These are phyloP conservation scores for Albatrellus ellisii DNA, from an alignment of 768 basidiomycete genomes.

Conservation along the genomic window DNA sequence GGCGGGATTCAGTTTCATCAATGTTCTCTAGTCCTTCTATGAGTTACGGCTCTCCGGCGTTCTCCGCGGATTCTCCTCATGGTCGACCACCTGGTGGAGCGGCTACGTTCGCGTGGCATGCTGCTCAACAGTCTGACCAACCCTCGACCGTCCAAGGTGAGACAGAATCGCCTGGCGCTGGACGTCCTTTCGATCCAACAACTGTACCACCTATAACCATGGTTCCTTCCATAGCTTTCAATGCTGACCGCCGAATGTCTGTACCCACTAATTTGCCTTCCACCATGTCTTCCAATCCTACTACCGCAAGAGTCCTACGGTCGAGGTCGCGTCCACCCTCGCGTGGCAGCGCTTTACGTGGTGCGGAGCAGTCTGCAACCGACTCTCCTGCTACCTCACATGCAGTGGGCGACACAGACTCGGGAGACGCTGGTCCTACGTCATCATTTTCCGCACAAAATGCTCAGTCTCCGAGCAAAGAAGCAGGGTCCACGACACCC, in stretches of 20 bases:
- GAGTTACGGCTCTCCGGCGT: conserved; percentile 37
- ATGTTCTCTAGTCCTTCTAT: conserved; percentile 51
- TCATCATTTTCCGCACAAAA: conserved; percentile 20
- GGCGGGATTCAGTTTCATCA: conserved; percentile 65
- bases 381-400: conserved; percentile 19
- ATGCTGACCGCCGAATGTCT: conserved; percentile 65
- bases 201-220: conserved; percentile 22
- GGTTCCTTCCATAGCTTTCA: conserved; percentile 45
- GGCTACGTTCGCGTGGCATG: conserved; percentile 64
- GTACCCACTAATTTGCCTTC: conserved; percentile 32
- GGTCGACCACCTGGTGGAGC: conserved; percentile 48
- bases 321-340: conserved; percentile 24
- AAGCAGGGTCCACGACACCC: conserved; percentile 46
- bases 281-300: conserved; percentile 33
- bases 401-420: conserved; percentile 5
- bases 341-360: conserved; percentile 22
- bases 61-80: conserved; percentile 53
- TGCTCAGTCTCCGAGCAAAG: conserved; percentile 21
- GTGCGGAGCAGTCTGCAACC: conserved; percentile 26
- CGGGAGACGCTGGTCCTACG: conserved; percentile 11
- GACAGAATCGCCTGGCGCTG: conserved; percentile 15
- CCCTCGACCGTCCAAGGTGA: conserved; percentile 20
- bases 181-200: conserved; percentile 37
- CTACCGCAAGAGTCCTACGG: conserved; percentile 40
- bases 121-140: conserved; percentile 25